Evolutionary conservation across 2,329 filamentous ascomycete species (phyloP), one percentile per base, ranked within the genome.

Genomic region (Pestalotiopsis sp.): DNA sequence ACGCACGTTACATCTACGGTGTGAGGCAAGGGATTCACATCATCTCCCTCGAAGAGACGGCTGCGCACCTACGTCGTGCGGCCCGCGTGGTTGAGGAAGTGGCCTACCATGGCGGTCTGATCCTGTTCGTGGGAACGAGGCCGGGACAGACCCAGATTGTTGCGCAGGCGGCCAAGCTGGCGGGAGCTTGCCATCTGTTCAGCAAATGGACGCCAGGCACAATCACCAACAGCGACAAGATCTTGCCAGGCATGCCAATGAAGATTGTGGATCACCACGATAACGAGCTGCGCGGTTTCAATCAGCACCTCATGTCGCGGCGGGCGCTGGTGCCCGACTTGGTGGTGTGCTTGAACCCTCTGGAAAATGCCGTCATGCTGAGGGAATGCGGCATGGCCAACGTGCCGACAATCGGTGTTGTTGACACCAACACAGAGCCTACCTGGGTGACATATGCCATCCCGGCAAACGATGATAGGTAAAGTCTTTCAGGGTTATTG

Each of bases 391-490:
- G 92, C 0, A 78, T 94, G 68, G 91, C 93, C 77, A 93, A 91
- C 75, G 92, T 99, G 67, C 96, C 96, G 1, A 98, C 96, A 0
- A 96, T 99, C 75, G 96, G 95, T 60, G 86, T 99, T 68, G 92
- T 98, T 72, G 96, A 99, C 80, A 98, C 96, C 1, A 92, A 99
- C 79, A 91, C 90, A 2, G 92, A 98, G 80, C 93, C 96, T 0
- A 93, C 93, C 0, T 95, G 93, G 89, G 94, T 98, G 64, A 98
- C 96, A 3, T 99, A 99, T 78, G 92, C 93, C 14, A 98, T 99
- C 73, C 96, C 96, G 1, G 94, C 94, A 64, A 99, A 99, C 79
- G 96, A 99, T 77, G 96, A 99, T 85, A 94, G 91, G 91, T 93
- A 79, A 76, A 85, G 14, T n/a, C 13, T 26, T 58, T 39, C 40